These are phyloP conservation scores for Ceratonia siliqua DNA, from an alignment of 306 rosid species.

Conservation along the genomic window DNA sequence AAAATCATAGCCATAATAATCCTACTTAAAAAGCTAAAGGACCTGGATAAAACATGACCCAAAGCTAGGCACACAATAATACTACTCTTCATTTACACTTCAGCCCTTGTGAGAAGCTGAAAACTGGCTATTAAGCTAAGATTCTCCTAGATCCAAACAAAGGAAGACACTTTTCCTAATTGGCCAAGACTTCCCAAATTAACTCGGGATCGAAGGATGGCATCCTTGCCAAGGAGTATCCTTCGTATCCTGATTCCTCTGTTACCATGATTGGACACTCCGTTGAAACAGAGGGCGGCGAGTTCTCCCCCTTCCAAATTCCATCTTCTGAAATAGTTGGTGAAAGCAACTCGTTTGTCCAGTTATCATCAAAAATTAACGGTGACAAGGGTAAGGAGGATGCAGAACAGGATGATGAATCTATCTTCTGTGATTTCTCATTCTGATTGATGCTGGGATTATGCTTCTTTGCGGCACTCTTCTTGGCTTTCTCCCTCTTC, in stretches of 20 bases:
- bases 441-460: background rate
- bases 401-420: constrained; percentile 46
- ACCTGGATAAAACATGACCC: constrained; percentile 9
- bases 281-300: constrained; percentile 50
- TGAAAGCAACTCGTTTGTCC: constrained; percentile 46
- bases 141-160: background rate
- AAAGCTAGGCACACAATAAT: background rate
- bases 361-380: constrained; percentile 31
- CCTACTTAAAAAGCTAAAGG: constrained; percentile 5
- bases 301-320: constrained; percentile 55
- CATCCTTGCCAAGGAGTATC: constrained; percentile 67
- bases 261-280: constrained; percentile 34
- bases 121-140: background rate
- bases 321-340: constrained; percentile 58
- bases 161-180: constrained; percentile 31
- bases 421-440: constrained; percentile 12
- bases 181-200: constrained; percentile 91
- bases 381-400: constrained; percentile 31
- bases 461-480: constrained; percentile 47
- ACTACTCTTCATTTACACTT: constrained; percentile 32
- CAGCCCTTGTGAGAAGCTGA: background rate
- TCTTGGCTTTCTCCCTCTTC: constrained; percentile 70
- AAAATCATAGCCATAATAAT: constrained; percentile 22
- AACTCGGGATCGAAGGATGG: constrained; percentile 91
- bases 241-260: constrained; percentile 53